Conservation (phyloP, 495 filamentous ascomycete species). For the Aspergillus ostianus region DNA sequence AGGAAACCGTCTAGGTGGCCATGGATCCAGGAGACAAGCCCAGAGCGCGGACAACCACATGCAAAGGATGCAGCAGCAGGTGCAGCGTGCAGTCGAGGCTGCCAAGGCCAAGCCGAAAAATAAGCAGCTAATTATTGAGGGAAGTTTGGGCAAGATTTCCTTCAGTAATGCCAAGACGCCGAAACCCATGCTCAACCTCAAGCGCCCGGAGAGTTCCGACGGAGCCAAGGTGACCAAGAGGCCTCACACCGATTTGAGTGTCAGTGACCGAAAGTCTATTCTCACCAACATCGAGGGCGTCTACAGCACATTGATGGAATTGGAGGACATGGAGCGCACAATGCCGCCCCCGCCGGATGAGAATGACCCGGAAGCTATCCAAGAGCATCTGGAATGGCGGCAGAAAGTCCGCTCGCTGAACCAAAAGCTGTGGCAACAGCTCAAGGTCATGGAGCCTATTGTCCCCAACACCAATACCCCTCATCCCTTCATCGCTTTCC, state of each 20-base stretch:
- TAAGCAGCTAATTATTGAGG: slow-evolving; percentile 96
- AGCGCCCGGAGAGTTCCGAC: slow-evolving; percentile 73
- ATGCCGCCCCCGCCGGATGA: slow-evolving; percentile 68
- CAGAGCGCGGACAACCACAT: slow-evolving; percentile 90
- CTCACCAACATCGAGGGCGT: slow-evolving; percentile 82
- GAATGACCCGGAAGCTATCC: slow-evolving; percentile 60
- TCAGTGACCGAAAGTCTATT: slow-evolving; percentile 75
- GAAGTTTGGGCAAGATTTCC: slow-evolving; percentile 96
- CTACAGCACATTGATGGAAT: slow-evolving; percentile 81
- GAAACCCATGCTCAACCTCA: slow-evolving; percentile 90
- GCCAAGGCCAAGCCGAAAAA: slow-evolving; percentile 97
- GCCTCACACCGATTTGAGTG: slow-evolving; percentile 47
- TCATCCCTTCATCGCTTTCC: slow-evolving; percentile 95
- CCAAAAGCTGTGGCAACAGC: slow-evolving; percentile 72
- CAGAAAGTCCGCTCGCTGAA: slow-evolving; percentile 70
- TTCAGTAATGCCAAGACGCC: slow-evolving; percentile 99
- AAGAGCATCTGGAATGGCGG: slow-evolving; percentile 69
- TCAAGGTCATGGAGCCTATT: slow-evolving; percentile 91
- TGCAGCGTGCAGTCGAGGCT: slow-evolving; percentile 93
- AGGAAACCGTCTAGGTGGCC: slow-evolving; percentile 70
- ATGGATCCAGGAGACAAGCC: slow-evolving; percentile 61
- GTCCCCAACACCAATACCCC: slow-evolving; percentile 64
- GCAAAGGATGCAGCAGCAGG: slow-evolving; percentile 98
- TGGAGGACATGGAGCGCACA: slow-evolving; percentile 93
- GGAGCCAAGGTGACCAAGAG: slow-evolving; percentile 44